Base-by-base conservation (phyloP, 164 flowering plant species). In the Liquidambar formosana region DNA sequence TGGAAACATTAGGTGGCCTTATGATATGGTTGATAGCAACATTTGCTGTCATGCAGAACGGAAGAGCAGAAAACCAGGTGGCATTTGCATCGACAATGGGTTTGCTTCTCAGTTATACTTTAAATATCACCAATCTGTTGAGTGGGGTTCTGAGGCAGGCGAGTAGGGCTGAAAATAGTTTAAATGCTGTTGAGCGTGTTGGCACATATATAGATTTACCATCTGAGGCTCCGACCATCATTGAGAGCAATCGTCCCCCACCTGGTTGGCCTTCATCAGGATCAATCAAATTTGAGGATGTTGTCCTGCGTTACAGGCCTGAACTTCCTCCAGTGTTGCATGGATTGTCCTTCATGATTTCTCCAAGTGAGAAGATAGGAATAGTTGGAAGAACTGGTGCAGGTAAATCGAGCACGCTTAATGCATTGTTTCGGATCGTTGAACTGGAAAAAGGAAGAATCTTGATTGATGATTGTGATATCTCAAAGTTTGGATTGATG, bases 331-430 rank as follows among this genome's bases (percentile, higher is more conserved):
- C 94, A 3, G 99, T 95, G 44, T 80, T 95, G 65, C 97, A 89
- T 74, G 96, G 97, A 19, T 73, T 95, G 66, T 85, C 94, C 54
- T 93, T 95, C 43, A 54, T 65, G 18, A 71, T 93, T 53, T 76
- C 80, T 68, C 92, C 93, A 4, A 88, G 85, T 79, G 97, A 95
- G 69, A 95, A 95, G 76, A 72, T 95, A 12, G 99, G 99, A 67
- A 87, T 95, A 48, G 99, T 86, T 66, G 99, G 99, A 41, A 87
- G 99, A 75, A 95, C 99, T 57, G 99, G 99, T 18, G 97, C 97
- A 18, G 97, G 99, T 52, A 95, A 95, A 76, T 95, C 99, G 25
- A 92, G 97, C 82, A 89, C 93, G 97, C 78, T 95, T 18, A 92
- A 95, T 77, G 97, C 99, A 59, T 79, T 95, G 53, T 95, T 95